Base-by-base conservation (phyloP, 73 alveolate species). In the Paramecium bursaria region DNA sequence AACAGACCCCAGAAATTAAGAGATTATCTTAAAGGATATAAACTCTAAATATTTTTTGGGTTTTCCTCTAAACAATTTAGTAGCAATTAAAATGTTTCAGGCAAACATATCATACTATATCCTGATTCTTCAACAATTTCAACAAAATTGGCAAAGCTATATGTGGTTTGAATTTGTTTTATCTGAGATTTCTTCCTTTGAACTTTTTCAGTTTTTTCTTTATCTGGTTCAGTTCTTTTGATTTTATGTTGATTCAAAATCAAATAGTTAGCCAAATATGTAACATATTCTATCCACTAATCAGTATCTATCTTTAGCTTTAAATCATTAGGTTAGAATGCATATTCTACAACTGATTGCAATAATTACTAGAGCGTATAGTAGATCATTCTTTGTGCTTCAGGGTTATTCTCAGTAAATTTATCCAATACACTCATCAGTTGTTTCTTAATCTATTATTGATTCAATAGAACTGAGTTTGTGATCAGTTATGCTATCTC, bases 361-460 rank as follows among this genome's bases (percentile, higher is more conserved):
- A 67, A 67, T 19, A 67, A 4, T n/a, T 21, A 39, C 19, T 67
- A 42, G 44, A 67, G 35, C 33, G 19, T 19, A 67, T 67, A 67
- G 0, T 39, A 67, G 33, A 67, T 67, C 21, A 67, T 11, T 67
- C 44, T 67, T 11, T 19, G 14, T n/a, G 82, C 44, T 67, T 67
- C 13, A 4, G 9, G 48, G 21, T 9, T 67, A 19, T 35, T 39
- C 44, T 39, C 5, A 39, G 49, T 7, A 7, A 39, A 39, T 39
- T 39, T 30, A 57, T 30, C 33, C 76, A n/a, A 57, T 30, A 57
- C 76, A 57, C 33, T 57, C 76, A 27, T 57, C 76, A 2, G 76
- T 57, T 57, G 33, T 30, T 57, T 57, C 33, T 31, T 57, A 48
- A n/a, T n/a, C n/a, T n/a, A n/a, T n/a, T n/a, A n/a, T n/a, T n/a